Conservation (phyloP, 306 rosid genomes). For the Trichosanthes cucumerina region DNA sequence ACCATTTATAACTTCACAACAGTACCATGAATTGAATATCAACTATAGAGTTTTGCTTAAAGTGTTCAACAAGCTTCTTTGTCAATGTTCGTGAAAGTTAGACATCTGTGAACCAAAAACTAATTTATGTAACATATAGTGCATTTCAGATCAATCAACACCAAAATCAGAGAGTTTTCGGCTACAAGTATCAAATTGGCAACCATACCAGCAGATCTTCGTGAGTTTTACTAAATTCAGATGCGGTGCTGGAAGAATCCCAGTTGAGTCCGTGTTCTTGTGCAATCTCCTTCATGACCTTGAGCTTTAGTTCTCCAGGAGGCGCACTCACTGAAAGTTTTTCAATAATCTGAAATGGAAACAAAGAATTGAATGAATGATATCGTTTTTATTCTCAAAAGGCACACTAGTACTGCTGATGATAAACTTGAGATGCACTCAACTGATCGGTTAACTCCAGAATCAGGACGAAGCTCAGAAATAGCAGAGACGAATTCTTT, state of each 20-base stretch:
- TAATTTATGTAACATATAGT: neutral
- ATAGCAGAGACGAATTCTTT: constrained; percentile 64
- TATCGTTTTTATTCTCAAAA: neutral
- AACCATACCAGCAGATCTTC: constrained; percentile 89
- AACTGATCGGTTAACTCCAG: constrained; percentile 91
- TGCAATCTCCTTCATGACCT: constrained; percentile 73
- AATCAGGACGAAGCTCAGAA: constrained; percentile 96
- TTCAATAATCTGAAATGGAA: constrained; percentile 65
- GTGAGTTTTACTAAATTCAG: constrained; percentile 68
- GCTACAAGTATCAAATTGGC: neutral
- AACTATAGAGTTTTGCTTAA: neutral
- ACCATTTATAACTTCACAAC: neutral
- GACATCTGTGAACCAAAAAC: neutral
- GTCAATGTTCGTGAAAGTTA: neutral
- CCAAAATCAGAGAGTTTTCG: neutral
- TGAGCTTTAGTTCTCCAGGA: constrained; percentile 62
- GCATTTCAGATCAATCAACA: neutral
- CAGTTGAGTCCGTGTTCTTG: constrained; percentile 61
- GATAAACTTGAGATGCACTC: constrained; percentile 18
- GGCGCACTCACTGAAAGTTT: constrained; percentile 86
- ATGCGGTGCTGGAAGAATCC: constrained; percentile 77
- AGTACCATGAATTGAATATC: neutral
- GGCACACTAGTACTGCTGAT: neutral
- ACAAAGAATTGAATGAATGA: constrained; percentile 10
- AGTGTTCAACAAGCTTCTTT: neutral